Conservation (phyloP, 768 basidiomycete species). For the Lactifluus rugatus region DNA sequence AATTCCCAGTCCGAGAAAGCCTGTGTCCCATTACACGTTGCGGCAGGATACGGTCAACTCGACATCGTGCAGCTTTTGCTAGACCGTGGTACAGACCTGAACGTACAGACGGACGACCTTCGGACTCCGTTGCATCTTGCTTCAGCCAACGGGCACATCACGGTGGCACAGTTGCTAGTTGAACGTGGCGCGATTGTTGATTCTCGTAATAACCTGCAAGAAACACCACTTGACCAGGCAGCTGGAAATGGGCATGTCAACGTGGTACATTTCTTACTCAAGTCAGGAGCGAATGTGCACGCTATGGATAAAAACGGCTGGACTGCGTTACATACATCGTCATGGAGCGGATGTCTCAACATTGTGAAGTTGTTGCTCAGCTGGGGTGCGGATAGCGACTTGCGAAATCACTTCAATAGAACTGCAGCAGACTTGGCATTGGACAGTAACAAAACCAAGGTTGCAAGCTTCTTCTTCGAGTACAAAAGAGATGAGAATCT, state of each 20-base stretch:
- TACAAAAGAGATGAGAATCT: neutral
- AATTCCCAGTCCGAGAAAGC: no score
- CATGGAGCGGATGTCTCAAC: neutral
- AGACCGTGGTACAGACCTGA: neutral
- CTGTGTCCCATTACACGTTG: neutral
- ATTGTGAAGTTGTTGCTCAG: neutral
- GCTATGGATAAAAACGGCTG: neutral
- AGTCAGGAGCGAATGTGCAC: neutral
- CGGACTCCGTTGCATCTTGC: neutral
- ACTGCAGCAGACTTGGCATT: neutral
- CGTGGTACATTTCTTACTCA: neutral
- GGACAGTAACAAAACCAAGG: neutral
- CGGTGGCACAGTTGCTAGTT: neutral
- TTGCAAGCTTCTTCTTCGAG: neutral
- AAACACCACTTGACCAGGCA: neutral
- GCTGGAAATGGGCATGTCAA: neutral
- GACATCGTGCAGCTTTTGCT: neutral
- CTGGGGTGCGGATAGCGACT: neutral
- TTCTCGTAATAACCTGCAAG: neutral
- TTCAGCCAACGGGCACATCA: neutral
- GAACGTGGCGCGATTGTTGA: neutral
- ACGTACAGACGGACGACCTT: neutral
- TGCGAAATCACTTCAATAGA: neutral
- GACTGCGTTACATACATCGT: neutral
- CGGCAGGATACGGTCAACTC: neutral